A percentile compares a stretch with the other conserved stretches of the same genome.
phyloP scores from a whole-genome alignment of 495 filamentous ascomycete genomes.

The Penicillium macrosclerotiorum region DNA sequence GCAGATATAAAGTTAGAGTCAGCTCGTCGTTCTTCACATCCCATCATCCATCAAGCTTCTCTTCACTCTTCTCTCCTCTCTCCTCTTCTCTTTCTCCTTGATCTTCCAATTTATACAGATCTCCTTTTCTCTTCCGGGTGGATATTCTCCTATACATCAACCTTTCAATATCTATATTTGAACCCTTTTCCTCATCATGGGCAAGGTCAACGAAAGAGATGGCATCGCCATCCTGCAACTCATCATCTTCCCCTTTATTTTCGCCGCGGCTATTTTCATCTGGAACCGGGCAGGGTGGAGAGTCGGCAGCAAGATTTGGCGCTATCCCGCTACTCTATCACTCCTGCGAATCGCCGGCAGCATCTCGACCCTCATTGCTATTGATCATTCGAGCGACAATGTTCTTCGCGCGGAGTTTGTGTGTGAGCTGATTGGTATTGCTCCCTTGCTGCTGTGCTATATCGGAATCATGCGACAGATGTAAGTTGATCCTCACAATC shows the following conservation, averaged over 20 bases:
- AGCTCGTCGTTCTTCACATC: no score
- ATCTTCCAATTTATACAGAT: background rate
- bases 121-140: no score
- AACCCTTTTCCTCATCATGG: no score
- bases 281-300: slow-evolving; percentile 31
- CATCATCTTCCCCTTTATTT: slow-evolving; percentile 25
- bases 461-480: slow-evolving; percentile 29
- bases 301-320: slow-evolving; percentile 27
- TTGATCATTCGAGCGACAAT: slow-evolving; percentile 16
- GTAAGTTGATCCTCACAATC: slow-evolving; percentile 15
- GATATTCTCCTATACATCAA: no score
- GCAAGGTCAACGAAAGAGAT: slow-evolving; percentile 17
- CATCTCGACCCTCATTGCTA: slow-evolving; percentile 22
- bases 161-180: no score
- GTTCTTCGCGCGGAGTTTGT: slow-evolving; percentile 19
- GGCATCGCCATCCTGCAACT: slow-evolving; percentile 33
- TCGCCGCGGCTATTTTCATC: slow-evolving; percentile 20
- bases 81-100: background rate
- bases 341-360: slow-evolving; percentile 28
- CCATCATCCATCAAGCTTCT: no score
- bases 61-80: no score
- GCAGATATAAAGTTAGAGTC: no score
- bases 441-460: slow-evolving; percentile 27
- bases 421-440: slow-evolving; percentile 32
- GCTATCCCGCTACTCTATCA: slow-evolving; percentile 27